Base-by-base conservation (phyloP, 225 moss, liverwort and hornwort genomes). In the Polytrichum commune region DNA sequence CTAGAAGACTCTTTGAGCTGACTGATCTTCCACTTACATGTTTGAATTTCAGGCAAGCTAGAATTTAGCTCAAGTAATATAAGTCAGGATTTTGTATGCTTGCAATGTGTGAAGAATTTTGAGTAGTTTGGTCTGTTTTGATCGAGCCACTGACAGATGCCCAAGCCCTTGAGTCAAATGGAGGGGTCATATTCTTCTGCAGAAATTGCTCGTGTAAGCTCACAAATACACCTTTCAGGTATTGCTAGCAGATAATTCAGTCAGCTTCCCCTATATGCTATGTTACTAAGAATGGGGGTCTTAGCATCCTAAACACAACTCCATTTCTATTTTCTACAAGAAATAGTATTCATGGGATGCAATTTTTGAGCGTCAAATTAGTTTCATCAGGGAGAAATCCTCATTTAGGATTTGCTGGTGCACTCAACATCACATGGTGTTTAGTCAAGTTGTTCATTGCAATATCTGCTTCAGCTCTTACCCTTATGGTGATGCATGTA, bases 171-270 rank as follows among this genome's bases (percentile, higher is more conserved):
- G 77, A 80, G 72, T 82, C 81, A 69, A 74, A 75, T 70, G 61
- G 79, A 55, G 75, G 74, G 63, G 68, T 88, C 26, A 69, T 76
- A n/a, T 87, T 96, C 74, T 90, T 84, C 74, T 96, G 96, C 81
- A 79, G 78, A 69, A 77, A 71, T 29, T 96, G 93, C 66, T 87
- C 85, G 0, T 86, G 76, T 65, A 81, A 86, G 53, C 87, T 96
- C 28, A 96, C 84, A 18, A 72, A 64, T 57, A 27, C 67, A 9
- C 83, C 87, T 63, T 83, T 93, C 75, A 89, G 96, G 91, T 96
- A 72, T n/a, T 55, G 8, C 9, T 18, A 26, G 54, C 53, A 46
- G 18, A 46, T 61, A 69, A 22, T 20, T 6, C 20, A 38, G 18
- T 24, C 18, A 54, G 20, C 25, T 29, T 35, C 7, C 33, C 22